A percentile compares a stretch with the other conserved stretches of the same genome.
Evolutionary conservation across 2,329 filamentous ascomycete genomes (phyloP).

Genomic region (Trichophyton simii): DNA sequence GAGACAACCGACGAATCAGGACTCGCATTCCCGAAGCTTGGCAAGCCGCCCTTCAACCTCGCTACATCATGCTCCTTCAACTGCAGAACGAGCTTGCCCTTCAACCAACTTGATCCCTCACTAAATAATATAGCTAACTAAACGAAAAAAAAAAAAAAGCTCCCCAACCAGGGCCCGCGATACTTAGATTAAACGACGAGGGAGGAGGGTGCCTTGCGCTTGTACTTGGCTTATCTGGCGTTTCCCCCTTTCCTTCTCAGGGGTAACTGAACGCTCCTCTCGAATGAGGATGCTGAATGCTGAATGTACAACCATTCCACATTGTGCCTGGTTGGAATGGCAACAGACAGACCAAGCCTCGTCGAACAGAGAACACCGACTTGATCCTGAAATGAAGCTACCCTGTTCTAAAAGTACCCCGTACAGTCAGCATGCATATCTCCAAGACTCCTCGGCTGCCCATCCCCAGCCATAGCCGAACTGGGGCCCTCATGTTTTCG

Average conservation of each 20-base stretch:
- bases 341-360: neutral
- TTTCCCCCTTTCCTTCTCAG: neutral
- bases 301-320: neutral
- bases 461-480: neutral
- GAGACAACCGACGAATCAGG: neutral
- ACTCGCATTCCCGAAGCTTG: neutral
- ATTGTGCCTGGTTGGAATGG: neutral
- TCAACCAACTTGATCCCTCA: neutral
- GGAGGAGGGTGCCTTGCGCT: neutral
- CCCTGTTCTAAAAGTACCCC: neutral
- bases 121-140: no score
- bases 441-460: neutral
- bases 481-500: neutral
- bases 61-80: neutral
- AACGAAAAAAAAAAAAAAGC: neutral
- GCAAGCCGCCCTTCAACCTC: neutral
- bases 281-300: neutral
- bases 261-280: neutral
- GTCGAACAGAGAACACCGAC: neutral
- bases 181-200: neutral
- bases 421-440: conserved; percentile 1
- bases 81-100: neutral
- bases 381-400: neutral
- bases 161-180: neutral
- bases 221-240: neutral